phyloP scores from a whole-genome alignment of 2,329 filamentous ascomycete genomes.

The Claviceps pazoutovae region DNA sequence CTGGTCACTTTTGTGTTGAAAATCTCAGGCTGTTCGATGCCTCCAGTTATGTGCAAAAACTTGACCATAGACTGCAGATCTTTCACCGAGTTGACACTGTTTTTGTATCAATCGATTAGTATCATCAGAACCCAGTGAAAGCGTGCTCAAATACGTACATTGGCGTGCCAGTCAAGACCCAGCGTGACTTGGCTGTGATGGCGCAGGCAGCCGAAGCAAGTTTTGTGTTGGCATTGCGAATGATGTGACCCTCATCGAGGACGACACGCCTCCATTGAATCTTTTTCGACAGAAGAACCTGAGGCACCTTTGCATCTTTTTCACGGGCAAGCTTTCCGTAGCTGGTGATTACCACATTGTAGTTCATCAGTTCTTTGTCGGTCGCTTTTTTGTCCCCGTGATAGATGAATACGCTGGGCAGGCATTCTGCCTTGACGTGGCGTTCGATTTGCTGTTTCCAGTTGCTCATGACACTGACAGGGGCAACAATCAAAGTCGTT shows the following conservation, averaged over 20 bases:
- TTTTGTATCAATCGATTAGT: conserved; percentile 12
- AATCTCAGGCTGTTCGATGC: conserved; percentile 56
- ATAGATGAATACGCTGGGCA: conserved; percentile 57
- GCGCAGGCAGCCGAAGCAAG: conserved; percentile 53
- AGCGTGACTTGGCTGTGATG: conserved; percentile 57
- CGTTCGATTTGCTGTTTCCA: conserved; percentile 68
- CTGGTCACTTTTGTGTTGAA: conserved; percentile 54
- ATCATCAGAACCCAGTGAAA: neutral
- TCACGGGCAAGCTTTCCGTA: conserved; percentile 66
- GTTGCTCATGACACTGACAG: conserved; percentile 79
- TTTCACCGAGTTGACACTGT: conserved; percentile 59
- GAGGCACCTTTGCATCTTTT: conserved; percentile 31
- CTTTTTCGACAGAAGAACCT: conserved; percentile 20
- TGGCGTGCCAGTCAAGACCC: conserved; percentile 69
- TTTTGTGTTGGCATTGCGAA: conserved; percentile 65
- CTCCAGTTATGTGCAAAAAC: conserved; percentile 63
- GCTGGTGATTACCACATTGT: conserved; percentile 70
- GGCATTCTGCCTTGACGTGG: conserved; percentile 52
- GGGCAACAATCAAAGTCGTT: conserved; percentile 66
- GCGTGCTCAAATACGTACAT: conserved; percentile 36
- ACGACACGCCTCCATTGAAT: conserved; percentile 66
- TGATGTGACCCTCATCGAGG: conserved; percentile 71
- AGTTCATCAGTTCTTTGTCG: conserved; percentile 43
- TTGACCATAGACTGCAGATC: conserved; percentile 70
- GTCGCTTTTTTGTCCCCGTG: conserved; percentile 51